Evolutionary conservation across 306 rosid genomes (phyloP), one percentile per base, ranked within the genome.

Genomic region (Sphenostylis stenocarpa): DNA sequence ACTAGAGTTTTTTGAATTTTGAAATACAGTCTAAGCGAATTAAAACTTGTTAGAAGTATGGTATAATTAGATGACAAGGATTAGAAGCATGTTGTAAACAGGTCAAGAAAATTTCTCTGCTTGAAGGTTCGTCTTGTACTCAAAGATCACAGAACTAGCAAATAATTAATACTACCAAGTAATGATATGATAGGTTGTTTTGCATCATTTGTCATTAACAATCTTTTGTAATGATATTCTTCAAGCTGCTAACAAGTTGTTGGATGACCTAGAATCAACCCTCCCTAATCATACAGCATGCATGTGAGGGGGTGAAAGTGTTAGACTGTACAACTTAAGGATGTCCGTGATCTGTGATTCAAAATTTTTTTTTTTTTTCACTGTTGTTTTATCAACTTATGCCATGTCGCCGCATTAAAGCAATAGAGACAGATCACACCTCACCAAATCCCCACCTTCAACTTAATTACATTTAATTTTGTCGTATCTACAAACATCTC

Each of bases 381-480:
- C 41, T 61, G 3, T 41, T 33, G 6, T 6, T 36, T 36, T 41
- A 14, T 67, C 34, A 36, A 6, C 41, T 39, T 4, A 41, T 17
- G 17, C 29, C 16, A 56, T 39, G 77, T 28, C 38, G 78, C 70
- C 70, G 33, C 58, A 73, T 58, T 41, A 43, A 12, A 56, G 39
- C 41, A 58, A 39, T 17, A 41, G 10, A 73, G 60, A 26, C 52
- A 64, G 48, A 48, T 17, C 52, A 48, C 52, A 16, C 8, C 55
- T 65, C 55, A 64, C 73, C 80, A 64, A 64, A 64, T 51, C 53
- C 28, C 28, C 1, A 76, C 8, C 41, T 21, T 62, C 34, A 29
- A 45, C 49, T 29, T 33, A 24, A 62, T 16, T 23, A 0, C 14
- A 28, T 7, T 15, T 33, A 20, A 19, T 24, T 75, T 29, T n/a